Base-by-base conservation (phyloP, 148 eudicot species). In the Silene conica region DNA sequence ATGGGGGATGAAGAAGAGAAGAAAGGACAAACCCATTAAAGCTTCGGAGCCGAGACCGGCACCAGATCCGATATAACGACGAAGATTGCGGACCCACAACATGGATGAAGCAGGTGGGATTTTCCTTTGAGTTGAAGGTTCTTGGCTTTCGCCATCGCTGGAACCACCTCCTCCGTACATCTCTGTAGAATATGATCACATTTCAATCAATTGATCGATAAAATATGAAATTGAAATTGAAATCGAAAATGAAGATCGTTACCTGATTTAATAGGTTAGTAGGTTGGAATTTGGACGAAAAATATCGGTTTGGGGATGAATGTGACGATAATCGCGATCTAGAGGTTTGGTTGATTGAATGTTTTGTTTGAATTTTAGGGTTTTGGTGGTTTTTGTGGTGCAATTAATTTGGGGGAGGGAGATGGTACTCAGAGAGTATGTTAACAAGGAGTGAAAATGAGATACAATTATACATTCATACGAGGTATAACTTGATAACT, bases 11-110 rank as follows among this genome's bases (percentile, higher is more conserved):
- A 72, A 69, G 18, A n/a, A 0, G 25, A 19, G 19, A 21, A 7
- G 63, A 76, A 20, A 31, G 9, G 20, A 54, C 80, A 50, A 19
- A 94, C 98, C 98, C 98, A 94, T 91, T 45, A 94, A 80, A 73
- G 98, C 97, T 87, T 94, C 98, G 60, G 98, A 94, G 45, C 98
- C 98, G 64, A 94, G 97, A 26, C 98, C 97, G 45, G 96, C 89
- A 9, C 98, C 98, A 63, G 96, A 87, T 83, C 98, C 98, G 75
- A 94, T 94, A 86, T n/a, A 94, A 22, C 96, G 90, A 62, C 98
- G 93, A 41, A 94, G 96, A 75, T 91, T 94, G 0, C 98, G 92
- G 56, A 94, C 98, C 98, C 98, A 94, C 7, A 88, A 81, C 98
- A 94, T 91, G 20, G 97, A 91, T 4, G 98, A 89, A 21, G 97